A percentile compares a stretch with the other conserved stretches of the same genome.
Conservation (phyloP, 352 stramenopile species). For the Phytopythium mirpurense region DNA sequence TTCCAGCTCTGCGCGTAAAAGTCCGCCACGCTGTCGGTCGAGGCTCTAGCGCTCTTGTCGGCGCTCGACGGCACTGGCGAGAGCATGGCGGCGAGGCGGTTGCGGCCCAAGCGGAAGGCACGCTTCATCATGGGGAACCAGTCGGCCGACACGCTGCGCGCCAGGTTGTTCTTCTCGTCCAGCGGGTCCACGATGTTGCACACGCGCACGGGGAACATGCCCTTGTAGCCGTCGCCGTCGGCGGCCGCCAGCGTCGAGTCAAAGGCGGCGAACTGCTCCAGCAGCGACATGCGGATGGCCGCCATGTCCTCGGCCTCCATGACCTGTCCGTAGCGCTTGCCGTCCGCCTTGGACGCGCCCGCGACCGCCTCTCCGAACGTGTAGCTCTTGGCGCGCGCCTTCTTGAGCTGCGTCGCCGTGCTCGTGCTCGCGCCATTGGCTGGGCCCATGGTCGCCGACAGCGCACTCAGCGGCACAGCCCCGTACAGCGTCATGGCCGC, state of each 20-base stretch:
- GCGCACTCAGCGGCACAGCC: conserved; percentile 41
- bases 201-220: conserved; percentile 65
- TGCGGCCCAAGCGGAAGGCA: conserved; percentile 51
- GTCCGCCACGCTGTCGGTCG: neutral
- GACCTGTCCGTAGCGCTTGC: conserved; percentile 8
- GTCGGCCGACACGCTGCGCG: conserved; percentile 69
- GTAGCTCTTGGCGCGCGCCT: conserved; percentile 6
- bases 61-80: conserved; percentile 8
- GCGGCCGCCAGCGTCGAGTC: conserved; percentile 24
- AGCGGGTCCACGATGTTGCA: conserved; percentile 90
- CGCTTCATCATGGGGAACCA: conserved; percentile 68
- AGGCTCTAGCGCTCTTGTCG: neutral
- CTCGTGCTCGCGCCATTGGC: neutral
- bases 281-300: conserved; percentile 34
- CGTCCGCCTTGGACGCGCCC: conserved; percentile 9
- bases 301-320: conserved; percentile 43
- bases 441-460: conserved; percentile 40
- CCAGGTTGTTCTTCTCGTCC: conserved; percentile 84
- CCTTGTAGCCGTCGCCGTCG: conserved; percentile 7
- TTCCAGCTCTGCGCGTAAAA: conserved; percentile 65
- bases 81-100: conserved; percentile 44
- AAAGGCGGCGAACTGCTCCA: conserved; percentile 57
- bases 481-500: conserved; percentile 78
- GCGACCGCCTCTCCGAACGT: conserved; percentile 7
- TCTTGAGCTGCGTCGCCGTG: conserved; percentile 12